Conservation (phyloP, 2,329 filamentous ascomycete species). For the Talaromyces verruculosus region DNA sequence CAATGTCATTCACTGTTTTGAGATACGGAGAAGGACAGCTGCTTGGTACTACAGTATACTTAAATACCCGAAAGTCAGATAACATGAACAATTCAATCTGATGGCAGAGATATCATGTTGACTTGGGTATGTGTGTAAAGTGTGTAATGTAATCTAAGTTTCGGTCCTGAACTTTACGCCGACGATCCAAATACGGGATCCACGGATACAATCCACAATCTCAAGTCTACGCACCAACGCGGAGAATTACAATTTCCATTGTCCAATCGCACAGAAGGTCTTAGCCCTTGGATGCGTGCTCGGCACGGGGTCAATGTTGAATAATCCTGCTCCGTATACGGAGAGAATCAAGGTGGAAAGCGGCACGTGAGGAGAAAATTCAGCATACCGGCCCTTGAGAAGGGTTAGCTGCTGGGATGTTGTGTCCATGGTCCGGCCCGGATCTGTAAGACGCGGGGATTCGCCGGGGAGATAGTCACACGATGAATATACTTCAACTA, state of each 20-base stretch:
- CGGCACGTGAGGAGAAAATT: neutral
- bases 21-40: neutral
- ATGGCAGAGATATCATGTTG: neutral
- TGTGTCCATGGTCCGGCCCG: neutral
- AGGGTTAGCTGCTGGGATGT: neutral
- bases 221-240: neutral
- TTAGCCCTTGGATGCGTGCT: neutral
- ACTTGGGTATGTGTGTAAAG: neutral
- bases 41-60: neutral
- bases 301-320: neutral
- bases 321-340: neutral
- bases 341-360: neutral
- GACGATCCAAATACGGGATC: neutral
- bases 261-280: neutral
- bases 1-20: neutral
- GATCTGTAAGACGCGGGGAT: neutral
- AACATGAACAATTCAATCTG: neutral
- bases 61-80: neutral
- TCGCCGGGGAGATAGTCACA: neutral
- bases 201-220: neutral
- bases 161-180: neutral
- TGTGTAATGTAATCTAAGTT: neutral
- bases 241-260: slow-evolving; percentile 10
- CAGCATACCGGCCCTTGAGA: neutral
- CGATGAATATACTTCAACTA: neutral